Evolutionary conservation across 1,284 basidiomycete genomes (phyloP).

Genomic region (Apiotrichum mycotoxinovorans): DNA sequence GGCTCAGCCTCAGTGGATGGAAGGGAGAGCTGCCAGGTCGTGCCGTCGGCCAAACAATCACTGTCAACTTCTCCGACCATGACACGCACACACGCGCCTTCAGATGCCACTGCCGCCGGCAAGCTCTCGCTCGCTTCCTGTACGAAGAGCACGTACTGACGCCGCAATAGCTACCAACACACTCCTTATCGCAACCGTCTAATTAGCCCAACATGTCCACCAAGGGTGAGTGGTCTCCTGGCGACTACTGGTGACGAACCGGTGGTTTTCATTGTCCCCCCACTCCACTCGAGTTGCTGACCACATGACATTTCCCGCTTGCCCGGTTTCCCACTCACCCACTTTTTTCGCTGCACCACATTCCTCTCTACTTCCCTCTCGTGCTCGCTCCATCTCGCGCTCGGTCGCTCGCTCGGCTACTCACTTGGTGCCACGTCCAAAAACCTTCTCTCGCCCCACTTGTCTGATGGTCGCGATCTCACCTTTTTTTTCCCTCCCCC

Average conservation of each 20-base stretch:
- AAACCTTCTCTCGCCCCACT: too few species aligned
- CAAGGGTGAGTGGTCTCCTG: conserved; percentile 40
- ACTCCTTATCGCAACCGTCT: conserved; percentile 6
- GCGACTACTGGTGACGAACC: neutral
- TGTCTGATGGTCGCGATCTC: too few species aligned
- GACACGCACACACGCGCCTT: too few species aligned
- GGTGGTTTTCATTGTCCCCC: neutral
- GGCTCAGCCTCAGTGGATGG: neutral
- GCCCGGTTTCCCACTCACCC: too few species aligned
- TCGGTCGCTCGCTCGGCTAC: too few species aligned
- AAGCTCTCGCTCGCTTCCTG: neutral
- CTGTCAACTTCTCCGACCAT: neutral
- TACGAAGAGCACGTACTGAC: conserved; percentile 6
- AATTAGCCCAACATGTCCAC: conserved; percentile 43
- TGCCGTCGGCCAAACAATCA: conserved; percentile 1
- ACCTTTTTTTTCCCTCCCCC: too few species aligned
- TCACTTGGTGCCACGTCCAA: too few species aligned
- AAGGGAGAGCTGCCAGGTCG: too few species aligned
- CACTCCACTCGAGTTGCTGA: neutral
- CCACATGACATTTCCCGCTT: neutral
- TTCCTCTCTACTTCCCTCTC: too few species aligned
- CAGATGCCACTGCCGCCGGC: neutral
- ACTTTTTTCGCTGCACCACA: neutral
- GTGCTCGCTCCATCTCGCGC: too few species aligned
- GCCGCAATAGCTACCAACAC: neutral